Conservation (phyloP, 2,329 filamentous ascomycete species). For the Fusarium chlamydosporum region DNA sequence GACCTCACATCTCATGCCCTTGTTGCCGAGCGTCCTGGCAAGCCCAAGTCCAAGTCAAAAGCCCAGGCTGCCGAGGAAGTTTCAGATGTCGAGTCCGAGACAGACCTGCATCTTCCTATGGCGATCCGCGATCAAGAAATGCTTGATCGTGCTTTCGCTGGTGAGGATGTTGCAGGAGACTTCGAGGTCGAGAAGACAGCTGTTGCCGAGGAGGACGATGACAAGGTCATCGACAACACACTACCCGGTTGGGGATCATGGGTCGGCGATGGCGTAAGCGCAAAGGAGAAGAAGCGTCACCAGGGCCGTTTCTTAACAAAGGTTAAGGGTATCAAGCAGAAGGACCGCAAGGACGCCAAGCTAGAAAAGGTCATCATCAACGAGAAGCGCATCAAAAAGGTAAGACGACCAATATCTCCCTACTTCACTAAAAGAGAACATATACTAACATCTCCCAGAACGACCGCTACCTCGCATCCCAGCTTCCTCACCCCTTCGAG, state of each 20-base stretch:
- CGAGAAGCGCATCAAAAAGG: slow-evolving; percentile 91
- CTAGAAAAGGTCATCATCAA: slow-evolving; percentile 90
- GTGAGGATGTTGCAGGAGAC: slow-evolving; percentile 84
- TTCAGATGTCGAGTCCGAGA: slow-evolving; percentile 60
- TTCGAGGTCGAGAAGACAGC: slow-evolving; percentile 86
- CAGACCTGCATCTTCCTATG: slow-evolving; percentile 67
- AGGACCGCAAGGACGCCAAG: slow-evolving; percentile 85
- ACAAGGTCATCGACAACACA: slow-evolving; percentile 85
- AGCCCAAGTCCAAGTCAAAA: slow-evolving; percentile 51
- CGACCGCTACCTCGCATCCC: slow-evolving; percentile 85
- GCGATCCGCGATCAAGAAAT: slow-evolving; percentile 75
- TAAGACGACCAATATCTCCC: slow-evolving; percentile 55
- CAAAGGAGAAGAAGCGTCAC: slow-evolving; percentile 75
- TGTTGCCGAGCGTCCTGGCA: slow-evolving; percentile 51
- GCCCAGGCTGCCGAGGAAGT: slow-evolving; percentile 49
- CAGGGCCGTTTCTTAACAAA: slow-evolving; percentile 74
- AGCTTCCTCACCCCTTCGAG: slow-evolving; percentile 92
- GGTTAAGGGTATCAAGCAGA: slow-evolving; percentile 79
- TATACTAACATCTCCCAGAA: slow-evolving; percentile 67
- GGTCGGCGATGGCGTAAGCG: slow-evolving; percentile 86
- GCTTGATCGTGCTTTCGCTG: slow-evolving; percentile 87
- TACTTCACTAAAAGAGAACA: neutral
- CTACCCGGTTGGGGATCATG: slow-evolving; percentile 95
- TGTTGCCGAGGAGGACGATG: slow-evolving; percentile 80
- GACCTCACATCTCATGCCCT: slow-evolving; percentile 58